These are phyloP conservation scores for Vicia sativa DNA, from an alignment of 306 rosid species.

Conservation along the genomic window DNA sequence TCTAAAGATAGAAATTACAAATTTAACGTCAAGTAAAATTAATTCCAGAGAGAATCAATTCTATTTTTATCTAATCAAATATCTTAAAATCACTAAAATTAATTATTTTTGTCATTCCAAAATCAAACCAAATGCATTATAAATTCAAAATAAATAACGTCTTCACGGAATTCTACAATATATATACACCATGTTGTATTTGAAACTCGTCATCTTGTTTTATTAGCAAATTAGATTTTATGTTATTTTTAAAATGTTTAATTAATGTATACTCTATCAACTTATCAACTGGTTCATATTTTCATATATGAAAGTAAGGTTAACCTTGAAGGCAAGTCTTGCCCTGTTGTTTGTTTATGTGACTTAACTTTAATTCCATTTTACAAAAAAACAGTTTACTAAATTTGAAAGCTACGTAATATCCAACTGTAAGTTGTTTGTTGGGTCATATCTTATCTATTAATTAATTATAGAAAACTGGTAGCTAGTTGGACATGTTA, in stretches of 20 bases:
- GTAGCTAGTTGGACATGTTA: neutral
- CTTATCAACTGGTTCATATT: conserved; percentile 1
- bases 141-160: too few relatives aligned
- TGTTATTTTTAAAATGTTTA: neutral
- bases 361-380: neutral
- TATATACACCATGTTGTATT: conserved; percentile 11
- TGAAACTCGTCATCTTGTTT: too few relatives aligned
- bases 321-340: neutral
- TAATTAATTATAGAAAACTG: neutral
- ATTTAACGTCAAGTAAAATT: too few relatives aligned
- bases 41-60: too few relatives aligned
- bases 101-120: too few relatives aligned
- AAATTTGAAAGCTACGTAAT: conserved; percentile 36
- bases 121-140: too few relatives aligned
- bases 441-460: neutral
- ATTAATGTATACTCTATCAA: neutral
- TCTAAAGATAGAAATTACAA: too few relatives aligned
- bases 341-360: neutral
- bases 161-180: neutral
- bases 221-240: neutral
- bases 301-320: neutral
- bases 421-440: neutral
- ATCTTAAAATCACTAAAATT: too few relatives aligned
- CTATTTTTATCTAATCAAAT: too few relatives aligned
- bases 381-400: neutral